Base-by-base conservation (phyloP, 441 rosid species). In the Populus hybrid region DNA sequence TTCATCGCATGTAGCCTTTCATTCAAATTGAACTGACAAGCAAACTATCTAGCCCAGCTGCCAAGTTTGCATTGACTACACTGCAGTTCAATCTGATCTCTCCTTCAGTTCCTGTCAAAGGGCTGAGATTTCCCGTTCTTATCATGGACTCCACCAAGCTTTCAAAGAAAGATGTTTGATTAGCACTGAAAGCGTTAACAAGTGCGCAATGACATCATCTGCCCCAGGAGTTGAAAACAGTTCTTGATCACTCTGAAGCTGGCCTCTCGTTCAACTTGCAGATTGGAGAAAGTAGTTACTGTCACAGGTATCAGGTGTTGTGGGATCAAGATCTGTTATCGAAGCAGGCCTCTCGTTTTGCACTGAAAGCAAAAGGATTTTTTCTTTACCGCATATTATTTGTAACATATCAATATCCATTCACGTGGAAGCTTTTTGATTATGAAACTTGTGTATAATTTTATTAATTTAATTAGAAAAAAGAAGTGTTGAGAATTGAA, bases 41-140 rank as follows among this genome's bases (percentile, higher is more conserved):
- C 18, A 2, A 33, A 20, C 29, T 20, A 3, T 24, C 9, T 36
- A 26, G 40, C 9, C 40, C 69, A 12, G 61, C 35, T 26, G 26
- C 26, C 38, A 71, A 66, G 26, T 33, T 66, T 56, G 9, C 72
- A 76, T 89, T 87, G 63, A 88, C 88, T 24, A 74, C 78, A 9
- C 87, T 84, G 77, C 93, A 90, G 16, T 86, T 82, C 68, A 65
- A 7, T 79, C 92, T 90, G 53, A 90, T 81, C 79, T 91, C 85
- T 8, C 91, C 93, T 35, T 80, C 77, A 29, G 64, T 82, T 2
- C 91, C 91, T 1, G 90, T 86, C 50, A 88, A 71, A 4, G 82
- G 82, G 16, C 68, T 61, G 36, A 91, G 69, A 73, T 90, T 84
- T 16, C 91, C 93, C 94, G 90, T 89, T 53, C 84, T 81, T 24